These are phyloP conservation scores for Solanum sitiens DNA, from an alignment of 257 asterid species.

Conservation along the genomic window DNA sequence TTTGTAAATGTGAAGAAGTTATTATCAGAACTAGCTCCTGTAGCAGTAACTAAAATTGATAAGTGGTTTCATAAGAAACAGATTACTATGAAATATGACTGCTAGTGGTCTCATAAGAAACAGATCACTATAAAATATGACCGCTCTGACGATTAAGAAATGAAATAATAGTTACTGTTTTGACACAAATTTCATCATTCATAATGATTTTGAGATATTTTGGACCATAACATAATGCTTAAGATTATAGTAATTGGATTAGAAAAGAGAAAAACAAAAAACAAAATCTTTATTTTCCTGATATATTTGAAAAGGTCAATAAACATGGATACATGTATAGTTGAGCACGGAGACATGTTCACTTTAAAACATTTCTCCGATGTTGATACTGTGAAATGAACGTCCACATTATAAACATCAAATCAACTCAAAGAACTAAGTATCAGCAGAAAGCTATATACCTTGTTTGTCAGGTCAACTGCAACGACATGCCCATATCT, in stretches of 20 bases:
- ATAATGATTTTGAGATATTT: background rate
- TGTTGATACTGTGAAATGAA: background rate
- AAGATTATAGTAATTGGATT: background rate
- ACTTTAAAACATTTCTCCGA: background rate
- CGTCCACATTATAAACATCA: background rate
- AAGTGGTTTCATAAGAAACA: background rate
- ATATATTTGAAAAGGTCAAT: background rate
- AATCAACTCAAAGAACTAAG: background rate
- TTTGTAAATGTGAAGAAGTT: background rate
- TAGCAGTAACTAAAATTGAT: background rate
- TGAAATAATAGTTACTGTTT: background rate
- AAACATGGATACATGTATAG: background rate
- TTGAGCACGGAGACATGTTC: background rate
- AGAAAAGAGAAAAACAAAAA: background rate
- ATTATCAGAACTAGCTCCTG: background rate
- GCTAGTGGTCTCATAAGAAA: background rate
- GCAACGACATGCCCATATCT: constrained; percentile 83
- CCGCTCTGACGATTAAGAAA: background rate
- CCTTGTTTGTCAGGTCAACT: constrained; percentile 90
- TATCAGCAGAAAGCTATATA: constrained; percentile 6
- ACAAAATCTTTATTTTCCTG: background rate
- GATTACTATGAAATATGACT: background rate
- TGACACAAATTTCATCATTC: background rate
- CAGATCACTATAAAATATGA: background rate
- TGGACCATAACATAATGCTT: background rate